Conservation (phyloP, 495 filamentous ascomycete species). For the Corynascus novoguineensis region DNA sequence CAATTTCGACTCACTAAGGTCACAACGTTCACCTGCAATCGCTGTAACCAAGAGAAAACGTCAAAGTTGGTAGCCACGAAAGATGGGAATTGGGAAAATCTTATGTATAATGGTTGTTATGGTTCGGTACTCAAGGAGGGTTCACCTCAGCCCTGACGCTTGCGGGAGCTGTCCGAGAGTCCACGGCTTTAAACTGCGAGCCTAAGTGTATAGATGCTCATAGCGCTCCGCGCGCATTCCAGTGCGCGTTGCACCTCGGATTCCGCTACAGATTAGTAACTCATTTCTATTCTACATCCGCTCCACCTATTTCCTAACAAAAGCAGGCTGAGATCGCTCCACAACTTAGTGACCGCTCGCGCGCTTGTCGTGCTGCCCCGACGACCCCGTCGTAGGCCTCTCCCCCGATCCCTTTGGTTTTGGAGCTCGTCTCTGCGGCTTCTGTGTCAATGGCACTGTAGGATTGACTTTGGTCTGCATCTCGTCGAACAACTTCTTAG, state of each 20-base stretch:
- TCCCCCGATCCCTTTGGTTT: background rate
- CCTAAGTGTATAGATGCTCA: too few species aligned
- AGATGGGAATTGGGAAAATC: constrained; percentile 13
- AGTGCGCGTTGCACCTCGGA: too few species aligned
- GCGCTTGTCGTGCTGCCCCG: too few species aligned
- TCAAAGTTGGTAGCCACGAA: constrained; percentile 9
- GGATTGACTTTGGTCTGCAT: background rate
- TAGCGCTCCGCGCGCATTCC: too few species aligned
- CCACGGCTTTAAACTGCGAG: too few species aligned
- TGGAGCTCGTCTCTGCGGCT: background rate
- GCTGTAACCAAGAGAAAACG: constrained; percentile 14
- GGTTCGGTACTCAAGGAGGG: constrained; percentile 1
- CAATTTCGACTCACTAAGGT: constrained; percentile 12
- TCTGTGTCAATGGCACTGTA: background rate
- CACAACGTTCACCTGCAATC: constrained; percentile 14
- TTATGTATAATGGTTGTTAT: constrained; percentile 14
- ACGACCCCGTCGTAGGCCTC: background rate
- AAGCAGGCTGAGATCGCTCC: too few species aligned
- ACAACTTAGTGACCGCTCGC: too few species aligned
- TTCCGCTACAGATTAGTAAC: too few species aligned
- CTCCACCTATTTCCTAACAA: too few species aligned
- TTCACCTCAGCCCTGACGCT: background rate
- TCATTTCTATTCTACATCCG: too few species aligned
- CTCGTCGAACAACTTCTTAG: background rate
- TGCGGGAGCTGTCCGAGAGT: too few species aligned